Base-by-base conservation (phyloP, 352 stramenopile genomes). In the Thalassiosira exigua region DNA sequence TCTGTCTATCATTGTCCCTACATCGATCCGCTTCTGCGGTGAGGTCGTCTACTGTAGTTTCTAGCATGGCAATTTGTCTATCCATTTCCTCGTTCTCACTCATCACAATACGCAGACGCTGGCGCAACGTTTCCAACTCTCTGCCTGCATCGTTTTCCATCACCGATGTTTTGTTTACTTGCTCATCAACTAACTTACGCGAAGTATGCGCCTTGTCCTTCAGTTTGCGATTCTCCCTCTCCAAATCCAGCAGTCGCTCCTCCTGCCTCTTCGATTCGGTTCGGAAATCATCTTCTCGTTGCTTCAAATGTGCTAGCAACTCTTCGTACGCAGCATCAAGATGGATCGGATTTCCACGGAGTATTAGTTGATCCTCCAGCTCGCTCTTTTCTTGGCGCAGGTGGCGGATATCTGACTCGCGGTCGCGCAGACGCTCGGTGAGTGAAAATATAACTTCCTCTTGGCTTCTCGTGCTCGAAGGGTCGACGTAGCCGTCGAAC, bases 251-350 rank as follows among this genome's bases (percentile, higher is more conserved):
- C 29, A 59, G 61, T 44, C 29, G 29, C 17, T 77, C 51, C 0
- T 65, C 50, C 21, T 82, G 65, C 30, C 54, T 42, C 59, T 53
- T 46, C n/a, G 42, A 44, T 1, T 30, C 39, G 14, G 21, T 24
- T 22, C 14, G 53, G 30, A 78, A 70, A 12, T 78, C 51, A 19
- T 59, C 50, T 19, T 77, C 67, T 17, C 53, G 56, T 51, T 74
- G 12, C 30, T 75, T 73, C 22, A 73, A 46, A 19, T 59, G 65
- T 17, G 44, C 14, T n/a, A 73, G 26, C 14, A 82, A 22, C 19
- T 78, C 53, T 50, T 77, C 53, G 30, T 76, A 78, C 9, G 30
- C 50, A n/a, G 48, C 26, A 46, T 81, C 73, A 39, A 81, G 51
- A 42, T 75, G 26, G 26, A 75, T 46, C 19, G 51, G 27, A 21